Evolutionary conservation across 2,329 filamentous ascomycete species (phyloP), one percentile per base, ranked within the genome.

Genomic region (Lecanoromycetidae sp.): DNA sequence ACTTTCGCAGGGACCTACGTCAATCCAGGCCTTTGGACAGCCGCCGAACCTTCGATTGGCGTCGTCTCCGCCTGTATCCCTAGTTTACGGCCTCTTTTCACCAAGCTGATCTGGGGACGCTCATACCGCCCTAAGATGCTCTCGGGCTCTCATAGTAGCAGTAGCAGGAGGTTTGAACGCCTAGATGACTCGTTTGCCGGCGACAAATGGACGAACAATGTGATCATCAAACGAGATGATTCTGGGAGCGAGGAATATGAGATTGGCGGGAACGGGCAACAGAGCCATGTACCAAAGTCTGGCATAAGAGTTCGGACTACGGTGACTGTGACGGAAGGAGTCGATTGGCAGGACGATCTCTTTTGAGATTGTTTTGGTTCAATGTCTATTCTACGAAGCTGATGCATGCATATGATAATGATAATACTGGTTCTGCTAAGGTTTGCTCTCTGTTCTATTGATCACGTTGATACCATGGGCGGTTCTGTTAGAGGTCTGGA

Each of bases 61-160:
- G 46, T 64, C 2, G 62, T 63, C 33, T 63, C 59, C 34, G 60
- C 61, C 34, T 61, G 60, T 43, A 52, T 64, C 1, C 61, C 61
- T 2, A 57, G 60, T 19, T 58, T 63, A 23, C 61, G 61, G 2
- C 61, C 61, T 6, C 45, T 64, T 17, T 44, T 49, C 30, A 38
- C 32, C 17, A 25, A 38, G n/a, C 40, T 49, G 20, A 17, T 46
- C 17, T 46, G 44, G 44, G 44, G 44, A 13, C 20, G 44, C 23
- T 36, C 41, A n/a, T 44, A 37, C 46, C 27, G 34, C 20, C 36
- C 39, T 10, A 36, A 35, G 32, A 33, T 33, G 30, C 30, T 33
- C 30, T 33, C 30, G 5, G 30, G 30, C 17, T 33, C 30, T 33
- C 17, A 4, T 17, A 33, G 17, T 12, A 12, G 30, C 10, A 33